Evolutionary conservation across 1,284 basidiomycete genomes (phyloP).

Genomic region (Microbotryomycetes sp.): DNA sequence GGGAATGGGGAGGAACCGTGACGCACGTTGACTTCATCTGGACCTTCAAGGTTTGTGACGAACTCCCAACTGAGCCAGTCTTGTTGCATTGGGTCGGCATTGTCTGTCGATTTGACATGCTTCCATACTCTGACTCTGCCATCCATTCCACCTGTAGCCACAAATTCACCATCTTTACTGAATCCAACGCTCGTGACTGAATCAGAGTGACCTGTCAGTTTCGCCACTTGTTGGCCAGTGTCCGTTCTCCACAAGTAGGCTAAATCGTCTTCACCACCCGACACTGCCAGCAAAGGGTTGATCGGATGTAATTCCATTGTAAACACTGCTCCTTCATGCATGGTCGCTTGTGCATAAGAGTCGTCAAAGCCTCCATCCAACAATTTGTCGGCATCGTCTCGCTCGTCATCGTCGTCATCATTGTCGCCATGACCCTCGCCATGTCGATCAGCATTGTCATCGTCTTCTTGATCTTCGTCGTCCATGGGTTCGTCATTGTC

Average conservation of each 20-base stretch:
- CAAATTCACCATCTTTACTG: slow-evolving; percentile 80
- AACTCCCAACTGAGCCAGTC: slow-evolving; percentile 67
- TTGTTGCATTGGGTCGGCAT: no score
- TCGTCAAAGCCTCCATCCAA: slow-evolving; percentile 37
- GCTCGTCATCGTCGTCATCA: slow-evolving; percentile 9
- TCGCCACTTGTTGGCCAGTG: slow-evolving; percentile 70
- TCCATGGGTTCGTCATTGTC: slow-evolving; percentile 23
- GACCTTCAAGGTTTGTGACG: slow-evolving; percentile 81
- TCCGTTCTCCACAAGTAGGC: slow-evolving; percentile 91
- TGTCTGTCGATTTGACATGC: slow-evolving; percentile 50
- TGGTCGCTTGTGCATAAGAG: slow-evolving; percentile 40
- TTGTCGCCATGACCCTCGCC: slow-evolving; percentile 7
- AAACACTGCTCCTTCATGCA: slow-evolving; percentile 62
- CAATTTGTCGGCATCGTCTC: slow-evolving; percentile 38
- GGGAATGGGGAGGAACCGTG: not conserved
- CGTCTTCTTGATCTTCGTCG: slow-evolving; percentile 36
- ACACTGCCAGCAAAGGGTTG: slow-evolving; percentile 72
- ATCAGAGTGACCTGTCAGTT: slow-evolving; percentile 85
- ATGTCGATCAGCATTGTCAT: slow-evolving; percentile 8
- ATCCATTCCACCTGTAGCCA: slow-evolving; percentile 96
- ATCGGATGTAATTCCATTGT: slow-evolving; percentile 66
- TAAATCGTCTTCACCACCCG: slow-evolving; percentile 91
- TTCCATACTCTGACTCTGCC: slow-evolving; percentile 87
- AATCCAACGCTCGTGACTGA: slow-evolving; percentile 77
- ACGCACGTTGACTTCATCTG: slow-evolving; percentile 87